phyloP scores from a whole-genome alignment of 768 basidiomycete species.

The Agrocybe pediades region DNA sequence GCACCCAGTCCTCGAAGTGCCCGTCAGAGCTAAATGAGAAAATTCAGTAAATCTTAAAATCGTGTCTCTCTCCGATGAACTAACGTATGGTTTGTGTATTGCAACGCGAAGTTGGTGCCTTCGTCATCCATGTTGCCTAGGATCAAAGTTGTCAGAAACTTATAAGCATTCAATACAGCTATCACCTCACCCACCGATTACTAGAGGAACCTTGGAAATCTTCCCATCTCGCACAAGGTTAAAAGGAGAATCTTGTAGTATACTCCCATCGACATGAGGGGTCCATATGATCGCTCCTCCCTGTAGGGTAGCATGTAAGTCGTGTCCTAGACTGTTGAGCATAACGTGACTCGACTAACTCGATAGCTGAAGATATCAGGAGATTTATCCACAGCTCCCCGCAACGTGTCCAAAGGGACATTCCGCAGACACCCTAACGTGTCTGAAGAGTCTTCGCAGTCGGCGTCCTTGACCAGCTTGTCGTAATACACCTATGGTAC shows the following conservation, averaged over 20 bases:
- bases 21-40: conserved; percentile 16
- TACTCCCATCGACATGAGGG: conserved; percentile 49
- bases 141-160: no score
- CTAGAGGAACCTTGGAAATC: conserved; percentile 48
- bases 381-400: background rate
- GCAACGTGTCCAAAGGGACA: background rate
- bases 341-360: background rate
- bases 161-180: background rate
- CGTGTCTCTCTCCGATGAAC: conserved; percentile 2
- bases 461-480: background rate
- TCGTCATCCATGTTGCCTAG: conserved; percentile 51
- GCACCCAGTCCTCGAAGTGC: conserved; percentile 18
- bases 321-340: no score
- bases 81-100: conserved; percentile 44
- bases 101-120: conserved; percentile 43
- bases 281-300: conserved; percentile 42
- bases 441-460: background rate
- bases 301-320: background rate
- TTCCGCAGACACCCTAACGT: background rate
- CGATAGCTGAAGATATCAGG: background rate
- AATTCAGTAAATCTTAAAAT: background rate
- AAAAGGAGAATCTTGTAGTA: conserved; percentile 43
- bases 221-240: conserved; percentile 39
- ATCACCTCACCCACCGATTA: conserved; percentile 29
- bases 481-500: background rate